Conservation (phyloP, 2,329 filamentous ascomycete genomes). For the Fusarium albosuccineum region DNA sequence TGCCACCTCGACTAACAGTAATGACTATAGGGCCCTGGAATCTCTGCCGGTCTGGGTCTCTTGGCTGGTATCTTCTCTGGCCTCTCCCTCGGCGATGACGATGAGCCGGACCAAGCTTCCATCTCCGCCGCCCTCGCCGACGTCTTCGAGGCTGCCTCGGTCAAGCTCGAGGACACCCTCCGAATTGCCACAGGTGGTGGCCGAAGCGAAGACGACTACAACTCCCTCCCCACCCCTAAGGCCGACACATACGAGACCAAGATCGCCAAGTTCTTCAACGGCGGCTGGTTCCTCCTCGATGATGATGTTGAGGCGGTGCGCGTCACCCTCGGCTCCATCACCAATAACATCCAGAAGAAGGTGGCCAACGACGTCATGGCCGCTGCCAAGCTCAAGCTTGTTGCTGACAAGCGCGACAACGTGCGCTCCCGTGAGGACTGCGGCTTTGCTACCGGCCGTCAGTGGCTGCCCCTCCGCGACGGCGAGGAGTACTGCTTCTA, state of each 20-base stretch:
- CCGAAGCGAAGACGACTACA: not conserved
- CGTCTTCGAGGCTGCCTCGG: not conserved
- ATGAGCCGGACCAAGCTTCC: slow-evolving; percentile 9
- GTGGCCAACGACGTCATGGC: slow-evolving; percentile 40
- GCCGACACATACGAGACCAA: slow-evolving; percentile 16
- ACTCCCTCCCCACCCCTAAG: slow-evolving; percentile 10
- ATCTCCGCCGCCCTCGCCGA: slow-evolving; percentile 2
- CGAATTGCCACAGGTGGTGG: slow-evolving; percentile 18
- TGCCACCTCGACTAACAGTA: not conserved
- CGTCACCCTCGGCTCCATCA: slow-evolving; percentile 9
- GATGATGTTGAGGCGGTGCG: slow-evolving; percentile 14
- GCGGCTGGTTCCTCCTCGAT: slow-evolving; percentile 26
- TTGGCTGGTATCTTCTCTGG: slow-evolving; percentile 6
- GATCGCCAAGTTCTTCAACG: slow-evolving; percentile 31
- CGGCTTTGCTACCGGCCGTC: slow-evolving; percentile 20
- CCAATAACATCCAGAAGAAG: slow-evolving; percentile 29
- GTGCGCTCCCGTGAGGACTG: slow-evolving; percentile 15
- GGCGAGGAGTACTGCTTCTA: slow-evolving; percentile 38
- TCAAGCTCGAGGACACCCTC: slow-evolving; percentile 2
- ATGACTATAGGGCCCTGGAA: not conserved
- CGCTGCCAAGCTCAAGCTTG: slow-evolving; percentile 22
- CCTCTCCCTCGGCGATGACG: not conserved
- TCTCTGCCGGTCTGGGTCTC: not conserved
- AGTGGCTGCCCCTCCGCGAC: slow-evolving; percentile 28
- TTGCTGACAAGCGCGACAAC: slow-evolving; percentile 27